Evolutionary conservation across 306 rosid species (phyloP), one percentile per base, ranked within the genome.

Genomic region (Aeschynomene evenia): DNA sequence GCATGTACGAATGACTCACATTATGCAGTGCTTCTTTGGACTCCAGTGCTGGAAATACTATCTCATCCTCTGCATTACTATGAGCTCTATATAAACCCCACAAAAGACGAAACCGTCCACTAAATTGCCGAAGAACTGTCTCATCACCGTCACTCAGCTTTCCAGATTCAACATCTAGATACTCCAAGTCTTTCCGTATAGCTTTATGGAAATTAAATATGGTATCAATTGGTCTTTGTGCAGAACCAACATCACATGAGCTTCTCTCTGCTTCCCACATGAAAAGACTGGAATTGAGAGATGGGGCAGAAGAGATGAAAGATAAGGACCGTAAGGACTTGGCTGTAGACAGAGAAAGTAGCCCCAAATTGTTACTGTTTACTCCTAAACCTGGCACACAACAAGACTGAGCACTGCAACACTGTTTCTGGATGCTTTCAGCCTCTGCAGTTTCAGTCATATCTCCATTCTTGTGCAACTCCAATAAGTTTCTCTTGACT

Each of bases 51-150:
- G 99, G 99, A 83, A 95, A 95, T 64, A 89, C 96, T 78, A 95
- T 87, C 71, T 91, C 97, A 89, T 95, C 99, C 80, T 95, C 99
- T 19, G 99, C 99, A 73, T 95, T 95, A 80, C 99, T 95, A 73
- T 95, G 99, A 57, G 99, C 99, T 85, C 96, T 89, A 78, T 95
- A 87, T 67, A 95, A 79, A 16, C 99, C 99, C 99, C 99, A 95
- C 63, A 95, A 85, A 70, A 95, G 94, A 58, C 96, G 97, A 83
- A 95, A 95, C 76, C 97, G 87, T 71, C 99, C 99, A 61, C 71
- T 84, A 73, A 95, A 95, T 73, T 91, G 92, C 68, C 70, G 78
- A 52, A 91, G 82, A 71, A 83, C 80, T 57, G 85, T 85, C 77
- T 84, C 96, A 77, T 89, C 88, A 77, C 92, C 85, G 46, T 81